Conservation (phyloP, 768 basidiomycete species). For the Tubosaeta sp. region DNA sequence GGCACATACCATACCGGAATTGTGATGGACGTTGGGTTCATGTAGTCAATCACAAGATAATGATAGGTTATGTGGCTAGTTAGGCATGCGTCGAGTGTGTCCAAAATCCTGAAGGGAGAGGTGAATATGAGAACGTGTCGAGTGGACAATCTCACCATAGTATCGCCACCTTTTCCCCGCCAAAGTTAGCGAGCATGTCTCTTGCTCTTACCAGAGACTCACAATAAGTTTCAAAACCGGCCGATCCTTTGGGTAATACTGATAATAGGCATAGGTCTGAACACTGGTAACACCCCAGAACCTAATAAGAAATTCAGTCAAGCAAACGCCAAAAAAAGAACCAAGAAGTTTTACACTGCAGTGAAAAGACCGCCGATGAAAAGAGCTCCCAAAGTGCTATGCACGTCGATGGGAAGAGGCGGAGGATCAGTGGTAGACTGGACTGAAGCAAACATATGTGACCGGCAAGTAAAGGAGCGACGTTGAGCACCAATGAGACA, state of each 20-base stretch:
- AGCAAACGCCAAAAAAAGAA: background rate
- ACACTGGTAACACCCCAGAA: conserved; percentile 54
- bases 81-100: conserved; percentile 52
- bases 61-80: conserved; percentile 54
- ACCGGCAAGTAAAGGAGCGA: background rate
- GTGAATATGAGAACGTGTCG: too few relatives aligned
- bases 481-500: background rate
- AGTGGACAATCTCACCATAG: conserved; percentile 10
- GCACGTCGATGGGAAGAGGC: conserved; percentile 29
- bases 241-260: conserved; percentile 32
- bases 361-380: conserved; percentile 51
- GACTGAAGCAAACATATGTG: background rate
- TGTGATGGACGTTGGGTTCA: conserved; percentile 41
- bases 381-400: conserved; percentile 51
- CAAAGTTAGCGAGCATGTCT: conserved; percentile 27
- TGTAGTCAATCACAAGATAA: conserved; percentile 54
- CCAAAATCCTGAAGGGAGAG: conserved; percentile 32
- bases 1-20: conserved; percentile 43
- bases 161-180: conserved; percentile 30
- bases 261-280: conserved; percentile 52
- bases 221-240: conserved; percentile 36
- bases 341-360: conserved; percentile 41
- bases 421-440: background rate
- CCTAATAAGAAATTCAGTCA: conserved; percentile 25
- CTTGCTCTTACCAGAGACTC: background rate